Evolutionary conservation across 345 rosid genomes (phyloP).

Genomic region (Gossypium rotundifolium): DNA sequence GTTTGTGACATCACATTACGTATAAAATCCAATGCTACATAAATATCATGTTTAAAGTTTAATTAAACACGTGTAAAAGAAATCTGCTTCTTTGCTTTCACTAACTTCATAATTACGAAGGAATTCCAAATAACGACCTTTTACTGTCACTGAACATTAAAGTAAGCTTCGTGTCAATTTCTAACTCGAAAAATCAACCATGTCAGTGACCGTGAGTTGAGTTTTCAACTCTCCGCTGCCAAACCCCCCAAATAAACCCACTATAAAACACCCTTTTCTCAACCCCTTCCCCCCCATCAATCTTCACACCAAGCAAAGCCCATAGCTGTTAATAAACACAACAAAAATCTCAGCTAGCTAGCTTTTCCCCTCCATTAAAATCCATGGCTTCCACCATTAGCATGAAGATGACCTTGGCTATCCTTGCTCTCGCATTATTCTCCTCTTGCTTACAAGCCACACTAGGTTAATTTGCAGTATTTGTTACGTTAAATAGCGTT

Average conservation of each 20-base stretch:
- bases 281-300: background rate
- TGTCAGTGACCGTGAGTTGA: background rate
- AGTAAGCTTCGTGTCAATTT: background rate
- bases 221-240: background rate
- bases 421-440: slow-evolving; percentile 27
- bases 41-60: no score
- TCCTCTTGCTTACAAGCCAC: slow-evolving; percentile 23
- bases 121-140: background rate
- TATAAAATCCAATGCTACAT: no score
- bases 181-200: background rate
- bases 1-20: no score
- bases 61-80: background rate
- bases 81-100: background rate
- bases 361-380: background rate
- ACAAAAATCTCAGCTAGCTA: background rate
- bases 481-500: background rate
- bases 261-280: background rate
- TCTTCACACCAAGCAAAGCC: background rate
- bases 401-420: slow-evolving; percentile 15
- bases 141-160: background rate
- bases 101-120: no score
- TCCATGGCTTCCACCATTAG: slow-evolving; percentile 30
- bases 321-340: background rate
- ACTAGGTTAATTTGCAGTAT: slow-evolving; percentile 15
- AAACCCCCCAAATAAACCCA: background rate